phyloP scores from a whole-genome alignment of 2,329 filamentous ascomycete species.

The Leptoxyphium fumago region DNA sequence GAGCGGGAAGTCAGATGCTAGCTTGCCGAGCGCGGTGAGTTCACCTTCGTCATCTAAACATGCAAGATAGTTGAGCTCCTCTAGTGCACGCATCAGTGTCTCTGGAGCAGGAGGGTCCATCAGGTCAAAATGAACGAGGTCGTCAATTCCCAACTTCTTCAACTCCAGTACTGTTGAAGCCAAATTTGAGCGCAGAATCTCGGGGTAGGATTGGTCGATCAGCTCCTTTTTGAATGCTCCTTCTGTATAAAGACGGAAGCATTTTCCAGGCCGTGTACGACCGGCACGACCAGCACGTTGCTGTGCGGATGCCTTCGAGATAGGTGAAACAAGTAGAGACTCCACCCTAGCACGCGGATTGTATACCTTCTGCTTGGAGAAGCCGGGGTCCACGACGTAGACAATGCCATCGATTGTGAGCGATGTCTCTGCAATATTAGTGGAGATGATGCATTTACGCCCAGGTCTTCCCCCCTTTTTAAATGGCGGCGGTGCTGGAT shows the following conservation, averaged over 20 bases:
- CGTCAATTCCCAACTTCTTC: constrained; percentile 91
- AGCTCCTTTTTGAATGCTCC: constrained; percentile 93
- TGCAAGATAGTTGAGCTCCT: constrained; percentile 93
- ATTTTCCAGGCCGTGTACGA: constrained; percentile 96
- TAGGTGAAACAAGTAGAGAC: constrained; percentile 90
- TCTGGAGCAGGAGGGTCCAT: constrained; percentile 98
- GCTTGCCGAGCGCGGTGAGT: constrained; percentile 66
- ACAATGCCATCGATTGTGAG: constrained; percentile 98
- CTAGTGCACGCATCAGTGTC: constrained; percentile 92
- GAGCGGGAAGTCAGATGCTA: constrained; percentile 89
- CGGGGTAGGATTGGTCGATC: constrained; percentile 92
- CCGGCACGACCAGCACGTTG: constrained; percentile 97
- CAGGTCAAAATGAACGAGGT: constrained; percentile 93
- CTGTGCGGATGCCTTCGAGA: constrained; percentile 93
- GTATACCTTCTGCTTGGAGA: constrained; percentile 99
- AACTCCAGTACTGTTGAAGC: constrained; percentile 89
- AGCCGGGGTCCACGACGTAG: constrained; percentile 96
- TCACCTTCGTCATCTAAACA: constrained; percentile 95
- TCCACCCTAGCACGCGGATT: constrained; percentile 94
- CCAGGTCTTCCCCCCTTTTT: constrained; percentile 68
- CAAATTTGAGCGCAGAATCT: constrained; percentile 87
- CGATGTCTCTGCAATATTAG: constrained; percentile 95
- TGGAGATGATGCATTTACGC: constrained; percentile 87
- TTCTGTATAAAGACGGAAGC: constrained; percentile 93
- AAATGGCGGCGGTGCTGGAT: constrained; percentile 61